Evolutionary conservation across 2,329 filamentous ascomycete species (phyloP).

Genomic region (Neodidymelliopsis sp.): DNA sequence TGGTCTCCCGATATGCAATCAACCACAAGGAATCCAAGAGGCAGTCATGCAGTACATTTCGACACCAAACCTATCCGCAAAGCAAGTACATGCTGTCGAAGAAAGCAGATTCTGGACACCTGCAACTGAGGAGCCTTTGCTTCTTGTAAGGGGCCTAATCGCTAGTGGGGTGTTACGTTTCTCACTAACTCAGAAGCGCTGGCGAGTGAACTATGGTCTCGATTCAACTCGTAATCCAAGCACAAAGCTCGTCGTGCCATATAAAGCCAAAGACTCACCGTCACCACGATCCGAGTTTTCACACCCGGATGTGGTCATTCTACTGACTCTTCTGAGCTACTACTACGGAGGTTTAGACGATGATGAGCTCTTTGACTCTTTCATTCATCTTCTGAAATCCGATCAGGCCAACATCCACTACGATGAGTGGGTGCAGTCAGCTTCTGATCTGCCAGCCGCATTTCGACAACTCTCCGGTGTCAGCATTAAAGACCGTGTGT

Average conservation of each 20-base stretch:
- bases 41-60: constrained; percentile 58
- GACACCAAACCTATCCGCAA: constrained; percentile 32
- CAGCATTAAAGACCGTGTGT: constrained; percentile 55
- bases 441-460: constrained; percentile 41
- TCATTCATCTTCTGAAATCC: constrained; percentile 58
- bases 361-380: constrained; percentile 57
- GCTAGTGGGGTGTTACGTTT: constrained; percentile 63
- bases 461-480: constrained; percentile 48
- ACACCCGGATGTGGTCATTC: constrained; percentile 71
- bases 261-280: constrained; percentile 69
- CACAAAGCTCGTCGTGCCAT: constrained; percentile 65
- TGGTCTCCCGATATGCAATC: constrained; percentile 55
- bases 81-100: constrained; percentile 38
- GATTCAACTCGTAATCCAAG: constrained; percentile 60
- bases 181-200: constrained; percentile 64
- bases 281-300: constrained; percentile 70
- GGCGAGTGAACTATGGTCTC: constrained; percentile 70
- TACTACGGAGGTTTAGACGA: constrained; percentile 68
- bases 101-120: constrained; percentile 49
- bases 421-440: constrained; percentile 54
- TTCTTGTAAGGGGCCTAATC: constrained; percentile 65
- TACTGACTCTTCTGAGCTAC: constrained; percentile 71
- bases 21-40: constrained; percentile 38
- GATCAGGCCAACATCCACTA: constrained; percentile 65
- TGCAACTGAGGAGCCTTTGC: constrained; percentile 45